Evolutionary conservation across 306 rosid genomes (phyloP).

Genomic region (Trichosanthes cucumerina): DNA sequence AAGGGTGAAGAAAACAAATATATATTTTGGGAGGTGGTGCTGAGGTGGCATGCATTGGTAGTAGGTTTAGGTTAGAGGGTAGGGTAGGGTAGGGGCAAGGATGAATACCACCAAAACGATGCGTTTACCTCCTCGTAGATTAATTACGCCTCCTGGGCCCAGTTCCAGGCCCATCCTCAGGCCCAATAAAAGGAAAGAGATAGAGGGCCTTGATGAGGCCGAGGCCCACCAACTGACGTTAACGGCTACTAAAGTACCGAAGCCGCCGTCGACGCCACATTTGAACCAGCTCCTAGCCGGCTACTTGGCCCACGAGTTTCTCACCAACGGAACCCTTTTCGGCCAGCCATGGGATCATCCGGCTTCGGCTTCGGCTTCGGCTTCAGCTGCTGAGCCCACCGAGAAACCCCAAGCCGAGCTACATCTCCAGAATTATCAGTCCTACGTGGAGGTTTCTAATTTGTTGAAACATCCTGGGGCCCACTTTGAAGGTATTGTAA

Average conservation of each 20-base stretch:
- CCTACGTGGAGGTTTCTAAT: constrained; percentile 59
- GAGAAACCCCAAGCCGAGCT: constrained; percentile 15
- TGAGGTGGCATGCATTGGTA: constrained; percentile 58
- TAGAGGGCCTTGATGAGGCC: constrained; percentile 34
- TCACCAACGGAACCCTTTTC: constrained; percentile 59
- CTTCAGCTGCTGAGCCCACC: background rate
- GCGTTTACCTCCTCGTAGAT: constrained; percentile 94
- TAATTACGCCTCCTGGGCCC: constrained; percentile 29
- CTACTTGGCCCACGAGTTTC: constrained; percentile 65
- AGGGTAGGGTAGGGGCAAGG: constrained; percentile 18
- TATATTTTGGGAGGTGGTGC: constrained; percentile 16
- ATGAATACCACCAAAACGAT: constrained; percentile 89
- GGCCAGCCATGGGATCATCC: constrained; percentile 51
- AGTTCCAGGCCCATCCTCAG: background rate
- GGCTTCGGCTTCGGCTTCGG: background rate
- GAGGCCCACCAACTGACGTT: constrained; percentile 33
- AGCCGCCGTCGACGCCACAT: constrained; percentile 20
- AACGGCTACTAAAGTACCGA: constrained; percentile 19
- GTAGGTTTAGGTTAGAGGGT: constrained; percentile 8
- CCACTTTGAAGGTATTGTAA: constrained; percentile 62
- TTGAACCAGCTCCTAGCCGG: constrained; percentile 60
- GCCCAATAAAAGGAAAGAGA: constrained; percentile 53
- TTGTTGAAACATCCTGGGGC: constrained; percentile 47
- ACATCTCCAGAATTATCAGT: constrained; percentile 22
- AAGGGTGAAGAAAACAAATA: no score